These are phyloP conservation scores for Chlorophyllum brunneum DNA, from an alignment of 768 basidiomycete genomes.

Conservation along the genomic window DNA sequence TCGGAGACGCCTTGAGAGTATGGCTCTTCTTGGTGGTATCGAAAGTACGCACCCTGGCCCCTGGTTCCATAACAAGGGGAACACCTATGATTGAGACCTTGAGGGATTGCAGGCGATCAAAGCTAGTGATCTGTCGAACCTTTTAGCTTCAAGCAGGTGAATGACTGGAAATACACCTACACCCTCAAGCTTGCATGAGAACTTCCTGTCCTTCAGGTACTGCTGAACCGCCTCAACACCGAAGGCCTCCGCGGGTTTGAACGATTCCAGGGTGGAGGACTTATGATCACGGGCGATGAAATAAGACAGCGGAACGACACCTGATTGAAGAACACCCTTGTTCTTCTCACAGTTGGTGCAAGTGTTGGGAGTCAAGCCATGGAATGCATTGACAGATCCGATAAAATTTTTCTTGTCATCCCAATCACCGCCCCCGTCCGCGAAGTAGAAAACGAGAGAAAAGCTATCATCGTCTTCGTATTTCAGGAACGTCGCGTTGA, in stretches of 20 bases:
- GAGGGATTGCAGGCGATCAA: too few relatives aligned
- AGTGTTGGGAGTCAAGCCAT: conserved; percentile 22
- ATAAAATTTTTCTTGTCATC: conserved; percentile 27
- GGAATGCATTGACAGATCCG: conserved; percentile 39
- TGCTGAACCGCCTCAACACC: conserved; percentile 34
- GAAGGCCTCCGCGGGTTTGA: too few relatives aligned
- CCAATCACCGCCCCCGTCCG: conserved; percentile 27
- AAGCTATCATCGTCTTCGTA: conserved; percentile 37
- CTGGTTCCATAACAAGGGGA: too few relatives aligned
- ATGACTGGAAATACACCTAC: too few relatives aligned
- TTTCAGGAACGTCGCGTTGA: conserved; percentile 37
- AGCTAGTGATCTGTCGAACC: too few relatives aligned
- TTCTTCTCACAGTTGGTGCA: conserved; percentile 38
- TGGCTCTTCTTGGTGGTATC: too few relatives aligned
- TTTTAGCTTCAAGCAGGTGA: too few relatives aligned
- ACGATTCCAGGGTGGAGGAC: too few relatives aligned
- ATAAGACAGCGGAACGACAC: conserved; percentile 40
- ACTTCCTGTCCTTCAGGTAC: conserved; percentile 26
- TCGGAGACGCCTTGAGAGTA: too few relatives aligned
- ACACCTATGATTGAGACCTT: too few relatives aligned
- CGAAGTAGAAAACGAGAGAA: conserved; percentile 39
- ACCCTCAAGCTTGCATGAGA: conserved; percentile 2
- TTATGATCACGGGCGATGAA: conserved; percentile 26
- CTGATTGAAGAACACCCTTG: conserved; percentile 30
- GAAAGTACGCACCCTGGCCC: too few relatives aligned